Percentiles rank a stretch among this genome's conserved stretches.
phyloP scores from a whole-genome alignment of 768 basidiomycete genomes.

The Amanita thiersii region DNA sequence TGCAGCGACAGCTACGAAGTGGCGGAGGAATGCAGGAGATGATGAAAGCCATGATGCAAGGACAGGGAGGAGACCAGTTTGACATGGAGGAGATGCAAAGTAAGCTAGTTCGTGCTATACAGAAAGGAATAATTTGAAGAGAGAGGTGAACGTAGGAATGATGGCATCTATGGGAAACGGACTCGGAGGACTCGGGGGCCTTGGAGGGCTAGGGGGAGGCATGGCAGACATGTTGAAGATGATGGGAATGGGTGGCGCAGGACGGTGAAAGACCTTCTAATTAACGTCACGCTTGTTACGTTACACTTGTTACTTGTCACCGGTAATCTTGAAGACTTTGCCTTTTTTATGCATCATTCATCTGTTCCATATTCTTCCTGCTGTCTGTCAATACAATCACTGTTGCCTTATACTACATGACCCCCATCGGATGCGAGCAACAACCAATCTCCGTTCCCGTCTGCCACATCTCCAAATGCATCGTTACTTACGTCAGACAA shows the following conservation, averaged over 20 bases:
- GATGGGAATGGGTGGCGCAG: slow-evolving; percentile 71
- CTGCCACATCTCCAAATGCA: not conserved
- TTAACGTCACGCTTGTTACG: slow-evolving; percentile 3
- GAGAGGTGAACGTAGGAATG: slow-evolving; percentile 48
- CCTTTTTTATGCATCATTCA: too few relatives aligned
- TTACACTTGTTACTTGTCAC: slow-evolving; percentile 6
- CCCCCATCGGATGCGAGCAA: slow-evolving; percentile 27
- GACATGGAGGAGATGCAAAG: slow-evolving; percentile 96
- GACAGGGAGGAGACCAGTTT: slow-evolving; percentile 80
- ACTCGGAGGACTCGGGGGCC: slow-evolving; percentile 52
- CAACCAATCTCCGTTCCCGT: slow-evolving; percentile 32
- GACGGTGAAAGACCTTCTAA: slow-evolving; percentile 19
- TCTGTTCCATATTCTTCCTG: too few relatives aligned
- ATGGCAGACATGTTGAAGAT: slow-evolving; percentile 81
- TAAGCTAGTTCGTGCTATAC: slow-evolving; percentile 24
- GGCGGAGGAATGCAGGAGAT: slow-evolving; percentile 94
- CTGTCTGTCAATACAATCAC: too few relatives aligned
- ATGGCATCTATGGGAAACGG: slow-evolving; percentile 82
- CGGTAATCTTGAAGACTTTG: too few relatives aligned
- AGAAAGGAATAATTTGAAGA: slow-evolving; percentile 3
- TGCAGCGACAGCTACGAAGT: slow-evolving; percentile 73
- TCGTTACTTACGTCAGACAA: slow-evolving; percentile 45
- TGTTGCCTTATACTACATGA: too few relatives aligned
- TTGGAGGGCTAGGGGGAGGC: slow-evolving; percentile 56
- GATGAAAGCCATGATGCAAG: slow-evolving; percentile 98